Percentiles rank a stretch among this genome's conserved stretches.
Evolutionary conservation across 805 yeast genomes (phyloP).

Genomic region (Kodamaea sagamina): DNA sequence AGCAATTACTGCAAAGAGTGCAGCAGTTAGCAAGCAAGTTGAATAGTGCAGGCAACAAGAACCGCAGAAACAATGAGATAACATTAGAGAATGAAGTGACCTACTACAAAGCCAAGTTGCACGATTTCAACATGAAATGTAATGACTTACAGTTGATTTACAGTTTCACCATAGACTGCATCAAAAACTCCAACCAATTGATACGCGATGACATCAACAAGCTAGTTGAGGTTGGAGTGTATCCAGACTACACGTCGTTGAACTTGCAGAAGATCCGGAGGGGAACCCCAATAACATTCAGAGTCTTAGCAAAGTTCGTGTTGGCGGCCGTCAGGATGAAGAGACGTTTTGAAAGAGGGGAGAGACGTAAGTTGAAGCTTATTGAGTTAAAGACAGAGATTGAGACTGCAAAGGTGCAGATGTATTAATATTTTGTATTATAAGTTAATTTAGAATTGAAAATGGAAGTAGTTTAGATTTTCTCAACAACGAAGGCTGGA

Average conservation of each 20-base stretch:
- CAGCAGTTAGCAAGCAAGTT: slow-evolving; percentile 20
- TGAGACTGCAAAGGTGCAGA: slow-evolving; percentile 25
- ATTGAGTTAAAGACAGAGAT: slow-evolving; percentile 33
- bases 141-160: slow-evolving; percentile 40
- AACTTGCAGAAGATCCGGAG: slow-evolving; percentile 15
- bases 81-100: slow-evolving; percentile 43
- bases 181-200: slow-evolving; percentile 28
- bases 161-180: slow-evolving; percentile 29
- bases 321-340: slow-evolving; percentile 37
- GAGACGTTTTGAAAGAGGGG: slow-evolving; percentile 31
- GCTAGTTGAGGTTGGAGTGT: slow-evolving; percentile 34
- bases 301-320: slow-evolving; percentile 39
- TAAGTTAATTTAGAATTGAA: neutral
- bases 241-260: slow-evolving; percentile 31
- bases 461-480: neutral
- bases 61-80: slow-evolving; percentile 20
- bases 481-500: no score
- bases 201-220: slow-evolving; percentile 30
- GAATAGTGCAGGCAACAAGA: slow-evolving; percentile 18
- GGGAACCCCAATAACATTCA: slow-evolving; percentile 28
- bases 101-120: slow-evolving; percentile 48
- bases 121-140: slow-evolving; percentile 40
- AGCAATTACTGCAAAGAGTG: slow-evolving; percentile 14
- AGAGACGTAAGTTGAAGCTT: slow-evolving; percentile 27
- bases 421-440: slow-evolving; percentile 1